Base-by-base conservation (phyloP, 2,329 filamentous ascomycete species). In the Fusarium sp. region DNA sequence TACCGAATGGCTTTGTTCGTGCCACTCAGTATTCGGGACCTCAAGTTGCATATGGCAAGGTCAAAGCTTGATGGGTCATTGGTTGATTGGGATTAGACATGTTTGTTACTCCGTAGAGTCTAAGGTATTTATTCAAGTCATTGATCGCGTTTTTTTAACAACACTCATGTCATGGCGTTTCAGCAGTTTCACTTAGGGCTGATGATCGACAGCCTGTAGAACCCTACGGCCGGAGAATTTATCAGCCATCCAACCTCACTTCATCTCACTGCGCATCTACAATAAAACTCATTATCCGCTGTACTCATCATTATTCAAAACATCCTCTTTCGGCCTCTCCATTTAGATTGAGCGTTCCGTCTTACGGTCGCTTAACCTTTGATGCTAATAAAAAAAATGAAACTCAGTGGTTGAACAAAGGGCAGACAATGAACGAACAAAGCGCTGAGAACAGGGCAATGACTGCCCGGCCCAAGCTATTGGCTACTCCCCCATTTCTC, bases 311-410 rank as follows among this genome's bases (percentile, higher is more conserved):
- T n/a, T n/a, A n/a, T n/a, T n/a, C n/a, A n/a, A n/a, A n/a, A 38
- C 6, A n/a, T 38, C 10, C 18, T n/a, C 34, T 38, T 38, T 38
- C 34, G 18, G 34, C 34, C 34, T 38, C 18, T 12, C 34, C 34
- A 1, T 38, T 38, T 38, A 10, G 0, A 38, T 7, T 38, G 34
- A 38, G 18, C 3, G 34, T 38, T 38, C 2, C 10, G 0, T 12
- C n/a, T 1, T 12, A n/a, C 34, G 10, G 34, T 1, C 0, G 1
- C 6, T 6, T 6, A n/a, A 12, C 18, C 34, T 38, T n/a, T 38
- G 18, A 7, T 38, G 6, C 34, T n/a, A 38, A n/a, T 12, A 12
- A 38, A n/a, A n/a, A 38, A 38, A 18, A n/a, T 12, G 0, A 38
- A 38, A 38, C 18, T 18, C 3, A n/a, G 34, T 38, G 6, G 34